Base-by-base conservation (phyloP, 768 basidiomycete species). In the Lepiota venenata region DNA sequence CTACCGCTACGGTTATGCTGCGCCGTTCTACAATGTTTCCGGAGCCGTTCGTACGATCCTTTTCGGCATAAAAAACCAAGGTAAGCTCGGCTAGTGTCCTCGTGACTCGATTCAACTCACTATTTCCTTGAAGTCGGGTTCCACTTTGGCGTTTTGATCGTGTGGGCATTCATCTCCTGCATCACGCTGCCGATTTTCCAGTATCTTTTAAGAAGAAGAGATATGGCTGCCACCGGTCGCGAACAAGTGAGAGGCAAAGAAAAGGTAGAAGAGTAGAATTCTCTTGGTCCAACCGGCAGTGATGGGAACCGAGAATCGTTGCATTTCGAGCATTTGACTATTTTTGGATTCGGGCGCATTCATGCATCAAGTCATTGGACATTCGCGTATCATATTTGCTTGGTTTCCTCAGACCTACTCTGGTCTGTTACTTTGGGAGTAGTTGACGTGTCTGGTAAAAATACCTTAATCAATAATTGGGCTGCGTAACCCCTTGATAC, bases 21-120 rank as follows among this genome's bases (percentile, higher is more conserved):
- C 72, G 62, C 86, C 85, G 0, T 84, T 87, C 62, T 85, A 83
- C 64, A 83, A 84, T 60, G 71, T 85, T n/a, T 74, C 78, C 7
- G 63, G 69, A 21, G 76, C 83, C 1, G 72, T 79, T 10, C 73
- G 87, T 16, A 69, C 78, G 21, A 69, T 88, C 52, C 61, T 86
- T 21, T 87, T 87, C 58, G 65, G 75, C 38, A 85, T 82, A 1
- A 79, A 79, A 63, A 81, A 85, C 56, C 63, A 74, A 43, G 60
- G 82, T 84, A 52, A 47, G 77, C 67, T 22, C 21, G n/a, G 6
- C 39, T 29, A 43, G 38, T 35, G 47, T 44, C 20, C n/a, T 38
- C 41, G 27, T 45, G 11, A 20, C 29, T 14, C 38, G 18, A 18
- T 5, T 15, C 35, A 15, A 39, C 10, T 20, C 10, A 36, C 37